A percentile compares a stretch with the other conserved stretches of the same genome.
Evolutionary conservation across 2,329 filamentous ascomycete genomes (phyloP).

Genomic region (Nakataea oryzae): DNA sequence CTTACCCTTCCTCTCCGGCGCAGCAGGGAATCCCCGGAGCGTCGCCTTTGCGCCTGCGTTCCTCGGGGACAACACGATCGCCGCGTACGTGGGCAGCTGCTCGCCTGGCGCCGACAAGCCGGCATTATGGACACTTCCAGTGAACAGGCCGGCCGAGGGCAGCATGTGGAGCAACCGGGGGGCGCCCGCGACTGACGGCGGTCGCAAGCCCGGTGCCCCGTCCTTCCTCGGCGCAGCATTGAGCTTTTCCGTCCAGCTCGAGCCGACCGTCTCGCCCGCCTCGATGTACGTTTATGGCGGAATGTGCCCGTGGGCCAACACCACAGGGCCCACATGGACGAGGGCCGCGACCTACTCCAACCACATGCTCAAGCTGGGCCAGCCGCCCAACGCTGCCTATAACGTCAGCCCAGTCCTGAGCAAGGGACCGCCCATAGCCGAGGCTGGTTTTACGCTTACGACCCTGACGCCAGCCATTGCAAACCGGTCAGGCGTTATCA

Average conservation of each 20-base stretch:
- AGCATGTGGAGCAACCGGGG: conserved; percentile 27
- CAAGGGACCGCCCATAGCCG: conserved; percentile 59
- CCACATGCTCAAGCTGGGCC: conserved; percentile 58
- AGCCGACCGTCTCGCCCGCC: conserved; percentile 39
- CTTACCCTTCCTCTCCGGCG: conserved; percentile 50
- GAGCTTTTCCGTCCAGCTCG: conserved; percentile 54
- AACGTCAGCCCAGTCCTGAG: conserved; percentile 29
- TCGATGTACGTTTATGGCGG: conserved; percentile 73
- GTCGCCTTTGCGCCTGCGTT: conserved; percentile 59
- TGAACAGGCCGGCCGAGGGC: conserved; percentile 23
- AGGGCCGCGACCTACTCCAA: conserved; percentile 68
- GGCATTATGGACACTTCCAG: conserved; percentile 58
- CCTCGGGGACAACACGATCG: conserved; percentile 57
- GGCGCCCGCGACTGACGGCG: conserved; percentile 4
- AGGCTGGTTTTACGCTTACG: conserved; percentile 82
- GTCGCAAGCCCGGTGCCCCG: conserved; percentile 20
- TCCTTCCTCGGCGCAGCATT: conserved; percentile 46
- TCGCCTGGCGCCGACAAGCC: conserved; percentile 29
- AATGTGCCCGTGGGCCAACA: conserved; percentile 60
- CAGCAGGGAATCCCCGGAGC: conserved; percentile 21
- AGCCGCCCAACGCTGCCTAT: conserved; percentile 22
- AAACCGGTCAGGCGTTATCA: conserved; percentile 53
- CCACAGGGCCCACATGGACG: conserved; percentile 46
- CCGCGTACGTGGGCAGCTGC: conserved; percentile 68
- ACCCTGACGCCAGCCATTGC: conserved; percentile 59